Evolutionary conservation across 1,284 basidiomycete species (phyloP).

Genomic region (Sanghuangporus weigelae): DNA sequence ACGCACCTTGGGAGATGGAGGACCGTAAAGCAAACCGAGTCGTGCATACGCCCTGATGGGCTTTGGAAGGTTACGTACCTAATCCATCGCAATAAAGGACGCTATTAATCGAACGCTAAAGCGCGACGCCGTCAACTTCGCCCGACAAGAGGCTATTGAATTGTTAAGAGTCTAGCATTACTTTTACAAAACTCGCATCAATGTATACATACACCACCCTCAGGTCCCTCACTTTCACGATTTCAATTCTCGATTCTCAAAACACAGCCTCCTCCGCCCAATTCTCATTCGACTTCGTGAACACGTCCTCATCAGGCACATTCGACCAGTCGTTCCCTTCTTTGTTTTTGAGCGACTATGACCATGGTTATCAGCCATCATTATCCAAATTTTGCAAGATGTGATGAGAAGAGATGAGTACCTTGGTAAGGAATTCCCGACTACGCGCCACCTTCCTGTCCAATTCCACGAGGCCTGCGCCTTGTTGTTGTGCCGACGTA

Average conservation of each 20-base stretch:
- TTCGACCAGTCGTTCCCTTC: constrained; percentile 9
- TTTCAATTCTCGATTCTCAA: neutral
- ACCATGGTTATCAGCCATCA: neutral
- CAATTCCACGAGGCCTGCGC: constrained; percentile 41
- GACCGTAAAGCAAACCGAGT: too few species aligned
- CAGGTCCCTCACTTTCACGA: neutral
- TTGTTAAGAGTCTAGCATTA: neutral
- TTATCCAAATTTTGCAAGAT: neutral
- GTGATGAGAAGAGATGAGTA: constrained; percentile 23
- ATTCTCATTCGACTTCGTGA: neutral
- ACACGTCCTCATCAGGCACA: constrained; percentile 9
- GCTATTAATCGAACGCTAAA: neutral
- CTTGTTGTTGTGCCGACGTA: constrained; percentile 52
- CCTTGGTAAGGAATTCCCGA: constrained; percentile 65
- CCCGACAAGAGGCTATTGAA: neutral
- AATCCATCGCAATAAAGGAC: neutral
- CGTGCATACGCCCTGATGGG: too few species aligned
- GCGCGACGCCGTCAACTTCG: neutral
- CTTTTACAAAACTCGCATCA: neutral
- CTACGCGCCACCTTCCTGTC: constrained; percentile 56
- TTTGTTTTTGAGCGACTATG: constrained; percentile 5
- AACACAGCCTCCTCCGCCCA: constrained; percentile 13
- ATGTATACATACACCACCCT: neutral
- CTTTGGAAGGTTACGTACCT: too few species aligned
- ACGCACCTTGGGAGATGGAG: too few species aligned